Percentiles rank a stretch among this genome's conserved stretches.
phyloP scores from a whole-genome alignment of 2,329 filamentous ascomycete species.

The Fusarium avenaceum region DNA sequence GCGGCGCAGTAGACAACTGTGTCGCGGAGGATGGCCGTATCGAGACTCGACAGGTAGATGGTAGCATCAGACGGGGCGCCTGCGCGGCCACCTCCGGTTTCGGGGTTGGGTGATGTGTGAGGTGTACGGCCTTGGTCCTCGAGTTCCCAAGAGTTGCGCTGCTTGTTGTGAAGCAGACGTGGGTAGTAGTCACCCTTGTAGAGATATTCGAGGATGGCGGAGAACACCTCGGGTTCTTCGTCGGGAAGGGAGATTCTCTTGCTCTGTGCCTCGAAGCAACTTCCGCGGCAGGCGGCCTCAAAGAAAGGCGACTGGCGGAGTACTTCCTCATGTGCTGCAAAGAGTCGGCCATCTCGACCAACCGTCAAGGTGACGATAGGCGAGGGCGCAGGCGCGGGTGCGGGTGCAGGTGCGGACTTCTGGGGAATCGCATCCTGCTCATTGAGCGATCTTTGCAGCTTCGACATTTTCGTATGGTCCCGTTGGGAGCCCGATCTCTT shows the following conservation, averaged over 20 bases:
- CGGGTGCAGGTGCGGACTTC: conserved; percentile 28
- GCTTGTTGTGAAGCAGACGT: conserved; percentile 87
- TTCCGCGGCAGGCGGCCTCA: conserved; percentile 76
- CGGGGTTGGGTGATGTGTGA: conserved; percentile 66
- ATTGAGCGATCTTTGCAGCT: conserved; percentile 86
- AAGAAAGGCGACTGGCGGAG: conserved; percentile 90
- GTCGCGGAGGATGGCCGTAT: conserved; percentile 86
- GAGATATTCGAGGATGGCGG: conserved; percentile 93
- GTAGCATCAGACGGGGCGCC: conserved; percentile 63
- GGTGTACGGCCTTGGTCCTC: conserved; percentile 71
- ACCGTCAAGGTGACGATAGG: conserved; percentile 91
- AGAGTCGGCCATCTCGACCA: conserved; percentile 86
- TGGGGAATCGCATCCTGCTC: conserved; percentile 59
- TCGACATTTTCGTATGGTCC: conserved; percentile 84
- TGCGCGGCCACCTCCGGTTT: conserved; percentile 61
- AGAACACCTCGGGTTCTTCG: conserved; percentile 93
- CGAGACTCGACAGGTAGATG: conserved; percentile 80
- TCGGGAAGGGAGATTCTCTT: conserved; percentile 80
- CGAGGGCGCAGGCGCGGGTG: conserved; percentile 59
- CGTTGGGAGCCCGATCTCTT: conserved; percentile 71
- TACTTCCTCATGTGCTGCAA: conserved; percentile 95
- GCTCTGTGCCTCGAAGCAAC: conserved; percentile 80
- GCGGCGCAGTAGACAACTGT: conserved; percentile 95
- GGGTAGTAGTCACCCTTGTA: conserved; percentile 98
- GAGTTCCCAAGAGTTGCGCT: conserved; percentile 88